Conservation (phyloP, 768 basidiomycete species). For the Panus rudis region DNA sequence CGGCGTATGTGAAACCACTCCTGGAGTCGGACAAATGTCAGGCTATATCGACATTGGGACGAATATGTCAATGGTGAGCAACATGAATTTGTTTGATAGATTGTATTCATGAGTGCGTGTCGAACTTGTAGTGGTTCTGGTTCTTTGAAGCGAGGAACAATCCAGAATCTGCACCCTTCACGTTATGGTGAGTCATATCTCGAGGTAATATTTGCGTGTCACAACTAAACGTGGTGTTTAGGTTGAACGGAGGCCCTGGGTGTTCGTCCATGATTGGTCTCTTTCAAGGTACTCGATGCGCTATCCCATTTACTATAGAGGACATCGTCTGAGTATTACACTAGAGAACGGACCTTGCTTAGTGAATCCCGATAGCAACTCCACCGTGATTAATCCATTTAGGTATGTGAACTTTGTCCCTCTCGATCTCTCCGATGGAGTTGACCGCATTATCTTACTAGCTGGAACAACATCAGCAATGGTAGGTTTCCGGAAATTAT, state of each 20-base stretch:
- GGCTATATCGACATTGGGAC: conserved; percentile 54
- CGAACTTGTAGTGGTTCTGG: conserved; percentile 71
- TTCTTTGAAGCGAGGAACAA: conserved; percentile 59
- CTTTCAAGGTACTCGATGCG: conserved; percentile 41
- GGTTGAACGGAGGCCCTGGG: conserved; percentile 31
- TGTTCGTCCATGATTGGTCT: conserved; percentile 47
- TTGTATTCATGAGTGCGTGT: background rate
- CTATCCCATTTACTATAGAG: no score
- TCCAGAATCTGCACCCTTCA: conserved; percentile 58
- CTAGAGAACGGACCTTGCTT: conserved; percentile 61
- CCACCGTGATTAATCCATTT: conserved; percentile 52
- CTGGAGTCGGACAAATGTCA: conserved; percentile 50
- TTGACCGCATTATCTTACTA: no score
- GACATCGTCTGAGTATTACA: background rate
- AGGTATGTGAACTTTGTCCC: conserved; percentile 29
- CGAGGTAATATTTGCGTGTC: no score
- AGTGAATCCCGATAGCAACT: conserved; percentile 46
- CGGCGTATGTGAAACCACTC: conserved; percentile 60
- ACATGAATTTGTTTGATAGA: background rate
- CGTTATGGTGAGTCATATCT: conserved; percentile 44
- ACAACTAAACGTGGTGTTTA: background rate
- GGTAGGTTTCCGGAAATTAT: no score
- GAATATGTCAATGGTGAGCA: conserved; percentile 53
- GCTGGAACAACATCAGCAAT: conserved; percentile 67
- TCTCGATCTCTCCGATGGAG: background rate